Percentiles rank a stretch among this genome's conserved stretches.
Conservation (phyloP, 805 yeast genomes). For the Monosporozyma servazzii region DNA sequence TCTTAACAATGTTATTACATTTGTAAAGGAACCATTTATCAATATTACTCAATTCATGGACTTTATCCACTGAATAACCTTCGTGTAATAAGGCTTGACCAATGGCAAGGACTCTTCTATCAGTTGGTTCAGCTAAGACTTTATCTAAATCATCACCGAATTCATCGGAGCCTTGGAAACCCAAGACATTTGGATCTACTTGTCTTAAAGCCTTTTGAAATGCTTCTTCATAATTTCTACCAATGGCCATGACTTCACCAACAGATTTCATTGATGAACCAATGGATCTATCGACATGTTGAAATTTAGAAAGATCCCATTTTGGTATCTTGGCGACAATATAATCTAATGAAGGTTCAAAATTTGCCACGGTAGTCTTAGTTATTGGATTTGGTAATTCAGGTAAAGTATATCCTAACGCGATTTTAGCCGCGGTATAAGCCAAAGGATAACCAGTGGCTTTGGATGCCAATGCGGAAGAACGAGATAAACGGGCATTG, state of each 20-base stretch:
- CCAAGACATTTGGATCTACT: conserved; percentile 82
- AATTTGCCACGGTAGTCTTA: conserved; percentile 89
- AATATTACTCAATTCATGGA: conserved; percentile 84
- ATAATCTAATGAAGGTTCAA: conserved; percentile 94
- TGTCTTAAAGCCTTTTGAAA: conserved; percentile 96
- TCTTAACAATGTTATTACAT: conserved; percentile 82
- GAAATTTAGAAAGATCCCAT: conserved; percentile 95
- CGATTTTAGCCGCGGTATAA: conserved; percentile 96
- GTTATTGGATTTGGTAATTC: conserved; percentile 96
- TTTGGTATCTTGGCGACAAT: conserved; percentile 96
- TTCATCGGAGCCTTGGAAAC: conserved; percentile 79
- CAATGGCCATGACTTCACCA: conserved; percentile 99
- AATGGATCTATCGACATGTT: conserved; percentile 85
- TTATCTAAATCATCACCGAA: conserved; percentile 68
- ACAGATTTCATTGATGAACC: conserved; percentile 98
- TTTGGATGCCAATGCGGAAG: conserved; percentile 95
- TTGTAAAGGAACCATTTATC: conserved; percentile 95
- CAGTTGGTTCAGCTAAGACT: conserved; percentile 77
- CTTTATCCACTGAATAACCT: conserved; percentile 81
- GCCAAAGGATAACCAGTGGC: conserved; percentile 99
- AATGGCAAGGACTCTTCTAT: conserved; percentile 95
- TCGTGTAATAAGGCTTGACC: conserved; percentile 94
- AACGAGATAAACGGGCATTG: conserved; percentile 92
- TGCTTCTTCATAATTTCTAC: conserved; percentile 94
- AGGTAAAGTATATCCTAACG: conserved; percentile 87